phyloP scores from a whole-genome alignment of 805 yeast species.

The Yarrowia sp. region DNA sequence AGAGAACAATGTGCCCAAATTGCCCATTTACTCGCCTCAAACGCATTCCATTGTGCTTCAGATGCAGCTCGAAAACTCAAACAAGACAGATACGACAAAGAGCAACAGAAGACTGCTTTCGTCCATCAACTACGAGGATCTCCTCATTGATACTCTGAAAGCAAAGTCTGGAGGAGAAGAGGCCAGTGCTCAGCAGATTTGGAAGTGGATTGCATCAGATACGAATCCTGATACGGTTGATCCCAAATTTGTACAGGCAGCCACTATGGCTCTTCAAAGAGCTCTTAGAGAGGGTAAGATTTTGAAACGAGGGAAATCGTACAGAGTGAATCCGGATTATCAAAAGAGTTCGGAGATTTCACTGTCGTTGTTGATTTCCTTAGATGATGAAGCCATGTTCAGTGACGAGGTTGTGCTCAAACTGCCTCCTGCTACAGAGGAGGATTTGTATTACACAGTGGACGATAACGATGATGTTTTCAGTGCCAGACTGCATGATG shows the following conservation, averaged over 20 bases:
- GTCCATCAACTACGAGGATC: slow-evolving; percentile 37
- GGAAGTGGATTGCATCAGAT: slow-evolving; percentile 36
- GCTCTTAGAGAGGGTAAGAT: slow-evolving; percentile 41
- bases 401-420: slow-evolving; percentile 37
- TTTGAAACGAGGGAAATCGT: slow-evolving; percentile 36
- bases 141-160: slow-evolving; percentile 38
- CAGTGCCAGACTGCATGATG: slow-evolving; percentile 38
- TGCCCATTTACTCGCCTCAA: slow-evolving; percentile 43
- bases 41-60: slow-evolving; percentile 39
- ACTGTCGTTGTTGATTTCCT: slow-evolving; percentile 38
- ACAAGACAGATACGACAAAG: slow-evolving; percentile 30
- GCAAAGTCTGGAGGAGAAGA: slow-evolving; percentile 38
- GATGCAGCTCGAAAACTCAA: slow-evolving; percentile 35
- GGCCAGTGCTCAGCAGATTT: slow-evolving; percentile 33
- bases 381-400: slow-evolving; percentile 42
- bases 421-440: slow-evolving; percentile 39
- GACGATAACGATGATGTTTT: slow-evolving; percentile 42
- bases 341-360: slow-evolving; percentile 40
- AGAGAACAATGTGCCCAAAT: slow-evolving; percentile 40
- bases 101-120: slow-evolving; percentile 18
- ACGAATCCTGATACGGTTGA: slow-evolving; percentile 35
- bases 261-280: slow-evolving; percentile 42
- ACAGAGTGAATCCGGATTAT: slow-evolving; percentile 37
- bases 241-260: slow-evolving; percentile 40
- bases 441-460: slow-evolving; percentile 36